phyloP scores from a whole-genome alignment of 306 rosid species.

The Lablab purpureus region DNA sequence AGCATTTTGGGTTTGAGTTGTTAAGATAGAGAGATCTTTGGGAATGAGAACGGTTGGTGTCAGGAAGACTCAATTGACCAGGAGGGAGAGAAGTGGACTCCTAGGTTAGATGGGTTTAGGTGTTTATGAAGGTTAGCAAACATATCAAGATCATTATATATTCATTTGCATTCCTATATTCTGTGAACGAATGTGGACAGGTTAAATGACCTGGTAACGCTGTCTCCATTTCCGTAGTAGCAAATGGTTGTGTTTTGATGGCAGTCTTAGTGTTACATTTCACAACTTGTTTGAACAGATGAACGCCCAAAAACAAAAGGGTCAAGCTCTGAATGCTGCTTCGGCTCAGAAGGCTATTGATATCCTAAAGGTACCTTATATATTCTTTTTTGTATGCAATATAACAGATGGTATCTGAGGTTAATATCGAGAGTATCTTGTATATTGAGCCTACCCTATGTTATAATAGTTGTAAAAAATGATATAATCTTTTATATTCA shows the following conservation, averaged over 20 bases:
- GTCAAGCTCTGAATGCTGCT: constrained; percentile 84
- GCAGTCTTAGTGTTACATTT: constrained; percentile 27
- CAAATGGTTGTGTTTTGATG: neutral
- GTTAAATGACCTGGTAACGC: constrained; percentile 7
- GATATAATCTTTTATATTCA: neutral
- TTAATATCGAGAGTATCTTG: neutral
- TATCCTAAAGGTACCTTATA: constrained; percentile 72
- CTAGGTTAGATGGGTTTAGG: constrained; percentile 18
- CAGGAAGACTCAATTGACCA: neutral
- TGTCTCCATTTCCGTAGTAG: neutral
- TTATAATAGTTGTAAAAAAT: neutral
- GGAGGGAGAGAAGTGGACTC: neutral
- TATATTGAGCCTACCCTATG: neutral
- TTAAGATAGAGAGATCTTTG: neutral
- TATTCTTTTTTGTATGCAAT: constrained; percentile 34
- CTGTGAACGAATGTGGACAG: neutral
- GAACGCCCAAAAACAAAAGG: constrained; percentile 97
- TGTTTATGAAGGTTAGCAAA: neutral
- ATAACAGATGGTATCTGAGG: neutral
- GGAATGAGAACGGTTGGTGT: neutral
- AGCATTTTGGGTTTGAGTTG: neutral
- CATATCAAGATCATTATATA: neutral
- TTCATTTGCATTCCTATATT: neutral
- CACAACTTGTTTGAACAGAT: constrained; percentile 54
- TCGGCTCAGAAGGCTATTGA: constrained; percentile 93